phyloP scores from a whole-genome alignment of 1,284 basidiomycete species.

The Trametes sp. region DNA sequence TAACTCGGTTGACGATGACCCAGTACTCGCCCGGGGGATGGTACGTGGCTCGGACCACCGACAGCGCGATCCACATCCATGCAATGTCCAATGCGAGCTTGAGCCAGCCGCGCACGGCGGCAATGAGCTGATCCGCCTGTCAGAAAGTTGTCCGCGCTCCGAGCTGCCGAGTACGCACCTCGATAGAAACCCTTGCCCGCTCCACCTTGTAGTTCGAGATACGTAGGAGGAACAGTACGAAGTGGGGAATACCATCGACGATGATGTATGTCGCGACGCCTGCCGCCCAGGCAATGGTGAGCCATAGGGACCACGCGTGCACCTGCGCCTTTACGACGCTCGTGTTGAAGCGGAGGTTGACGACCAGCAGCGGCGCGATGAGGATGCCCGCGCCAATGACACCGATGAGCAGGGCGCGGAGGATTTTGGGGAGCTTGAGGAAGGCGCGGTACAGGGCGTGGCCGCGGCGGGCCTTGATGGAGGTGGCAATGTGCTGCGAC shows the following conservation, averaged over 20 bases:
- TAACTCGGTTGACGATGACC: constrained; percentile 70
- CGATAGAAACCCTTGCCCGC: constrained; percentile 66
- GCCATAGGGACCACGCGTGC: constrained; percentile 76
- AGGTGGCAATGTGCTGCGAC: constrained; percentile 31
- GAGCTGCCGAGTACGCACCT: constrained; percentile 52
- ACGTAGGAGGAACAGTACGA: constrained; percentile 61
- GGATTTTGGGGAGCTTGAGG: constrained; percentile 68
- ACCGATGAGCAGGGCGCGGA: constrained; percentile 64
- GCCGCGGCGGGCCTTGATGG: constrained; percentile 56
- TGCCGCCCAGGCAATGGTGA: constrained; percentile 73
- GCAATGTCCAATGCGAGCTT: constrained; percentile 70
- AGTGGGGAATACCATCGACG: constrained; percentile 67
- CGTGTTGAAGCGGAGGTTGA: constrained; percentile 64
- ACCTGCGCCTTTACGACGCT: constrained; percentile 61
- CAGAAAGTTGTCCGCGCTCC: neutral
- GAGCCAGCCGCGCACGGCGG: constrained; percentile 74
- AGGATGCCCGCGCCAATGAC: constrained; percentile 67
- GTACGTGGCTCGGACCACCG: constrained; percentile 62
- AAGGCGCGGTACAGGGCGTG: constrained; percentile 69
- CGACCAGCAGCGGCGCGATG: constrained; percentile 73
- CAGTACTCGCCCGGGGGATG: constrained; percentile 72
- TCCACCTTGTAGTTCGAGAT: constrained; percentile 70
- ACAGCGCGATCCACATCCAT: constrained; percentile 77
- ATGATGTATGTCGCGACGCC: constrained; percentile 66
- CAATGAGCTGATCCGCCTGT: constrained; percentile 56